Conservation (phyloP, 2,329 filamentous ascomycete genomes). For the Fusarium globosum region DNA sequence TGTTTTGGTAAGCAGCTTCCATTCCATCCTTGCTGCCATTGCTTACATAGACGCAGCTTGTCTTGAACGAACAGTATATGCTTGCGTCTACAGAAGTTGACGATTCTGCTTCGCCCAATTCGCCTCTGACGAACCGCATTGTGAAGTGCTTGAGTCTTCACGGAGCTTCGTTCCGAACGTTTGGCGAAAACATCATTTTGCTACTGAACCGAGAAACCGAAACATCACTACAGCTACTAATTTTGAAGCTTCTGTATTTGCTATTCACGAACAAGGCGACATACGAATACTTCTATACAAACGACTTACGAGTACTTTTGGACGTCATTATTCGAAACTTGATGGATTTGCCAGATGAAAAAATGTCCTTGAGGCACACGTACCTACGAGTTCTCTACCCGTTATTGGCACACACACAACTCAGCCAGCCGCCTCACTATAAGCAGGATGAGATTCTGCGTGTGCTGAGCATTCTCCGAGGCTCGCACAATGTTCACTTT, state of each 20-base stretch:
- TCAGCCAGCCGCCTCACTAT: constrained; percentile 88
- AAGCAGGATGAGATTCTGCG: constrained; percentile 87
- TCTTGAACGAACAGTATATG: constrained; percentile 99
- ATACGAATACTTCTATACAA: constrained; percentile 98
- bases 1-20: constrained; percentile 74
- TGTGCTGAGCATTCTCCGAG: constrained; percentile 76
- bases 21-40: background rate
- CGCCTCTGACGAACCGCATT: constrained; percentile 86
- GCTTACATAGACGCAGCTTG: constrained; percentile 68
- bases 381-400: constrained; percentile 94
- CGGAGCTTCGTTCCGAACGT: constrained; percentile 87
- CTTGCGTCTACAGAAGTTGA: constrained; percentile 71
- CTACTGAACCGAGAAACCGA: constrained; percentile 95
- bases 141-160: constrained; percentile 89
- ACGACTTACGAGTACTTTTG: constrained; percentile 91
- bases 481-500: constrained; percentile 77
- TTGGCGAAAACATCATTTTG: constrained; percentile 97
- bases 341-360: constrained; percentile 92
- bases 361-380: constrained; percentile 82
- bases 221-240: constrained; percentile 93
- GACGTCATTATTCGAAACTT: constrained; percentile 97
- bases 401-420: constrained; percentile 89
- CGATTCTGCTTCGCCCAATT: constrained; percentile 51
- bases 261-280: constrained; percentile 92
- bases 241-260: constrained; percentile 93